These are phyloP conservation scores for Tephrocybe sp. DNA, from an alignment of 768 basidiomycete species.

Conservation along the genomic window DNA sequence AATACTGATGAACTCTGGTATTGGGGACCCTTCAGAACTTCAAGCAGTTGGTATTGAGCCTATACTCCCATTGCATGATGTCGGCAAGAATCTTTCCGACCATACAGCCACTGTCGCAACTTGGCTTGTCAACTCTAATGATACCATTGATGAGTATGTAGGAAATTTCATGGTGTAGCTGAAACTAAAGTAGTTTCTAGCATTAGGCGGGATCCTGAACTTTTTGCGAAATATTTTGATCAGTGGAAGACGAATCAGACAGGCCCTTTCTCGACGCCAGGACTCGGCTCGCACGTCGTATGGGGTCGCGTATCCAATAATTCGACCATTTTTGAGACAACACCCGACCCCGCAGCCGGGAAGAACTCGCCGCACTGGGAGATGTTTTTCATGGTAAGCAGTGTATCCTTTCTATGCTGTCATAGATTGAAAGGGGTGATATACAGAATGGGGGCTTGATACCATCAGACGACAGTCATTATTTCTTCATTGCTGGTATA, in stretches of 20 bases:
- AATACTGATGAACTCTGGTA: background rate
- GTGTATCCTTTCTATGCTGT: background rate
- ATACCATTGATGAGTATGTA: slow-evolving; percentile 1
- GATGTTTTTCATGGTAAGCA: background rate
- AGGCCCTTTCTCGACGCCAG: background rate
- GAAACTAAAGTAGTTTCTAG: background rate
- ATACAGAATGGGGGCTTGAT: slow-evolving; percentile 6
- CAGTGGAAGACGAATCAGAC: slow-evolving; percentile 3
- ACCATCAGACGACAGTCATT: background rate
- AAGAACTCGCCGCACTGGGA: slow-evolving; percentile 18
- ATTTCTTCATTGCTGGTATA: background rate
- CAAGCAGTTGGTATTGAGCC: background rate
- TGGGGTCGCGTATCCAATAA: slow-evolving; percentile 18
- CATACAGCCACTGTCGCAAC: background rate
- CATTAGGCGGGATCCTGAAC: background rate
- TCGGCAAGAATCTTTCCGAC: background rate
- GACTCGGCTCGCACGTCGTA: background rate
- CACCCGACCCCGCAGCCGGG: slow-evolving; percentile 26
- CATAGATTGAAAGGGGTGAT: background rate
- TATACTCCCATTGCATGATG: background rate
- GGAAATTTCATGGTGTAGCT: background rate
- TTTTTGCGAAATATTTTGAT: background rate
- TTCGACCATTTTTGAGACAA: slow-evolving; percentile 12
- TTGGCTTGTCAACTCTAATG: background rate
- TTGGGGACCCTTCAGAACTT: background rate